Base-by-base conservation (phyloP, 2,329 filamentous ascomycete species). In the Thermomyces lanuginosus region DNA sequence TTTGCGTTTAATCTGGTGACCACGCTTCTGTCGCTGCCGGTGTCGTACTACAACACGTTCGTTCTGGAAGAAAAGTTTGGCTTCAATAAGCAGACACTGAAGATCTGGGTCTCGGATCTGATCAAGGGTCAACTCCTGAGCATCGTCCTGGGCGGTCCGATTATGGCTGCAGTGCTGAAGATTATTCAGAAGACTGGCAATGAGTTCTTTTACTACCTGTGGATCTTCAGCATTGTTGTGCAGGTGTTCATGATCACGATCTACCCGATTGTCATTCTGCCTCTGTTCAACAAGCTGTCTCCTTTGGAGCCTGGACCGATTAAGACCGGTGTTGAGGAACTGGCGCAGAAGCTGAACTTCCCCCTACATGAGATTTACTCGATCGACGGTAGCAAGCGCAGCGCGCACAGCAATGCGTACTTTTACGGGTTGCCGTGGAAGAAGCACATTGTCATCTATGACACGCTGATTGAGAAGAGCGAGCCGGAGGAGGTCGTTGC, bases 361-460 rank as follows among this genome's bases (percentile, higher is more conserved):
- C 89, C 89, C 2, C 74, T 98, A 16, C 73, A 78, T 36, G 83
- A 95, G 48, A 68, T 98, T 22, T 82, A 92, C 48, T 84, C 95
- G 45, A 98, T 98, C 45, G 81, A 92, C 49, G 82, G 81, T 26
- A 84, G 77, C 60, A 86, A 86, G 63, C 69, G 81, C 42, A 82
- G 76, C 48, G 77, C 79, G 13, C 81, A 92, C 58, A 83, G 76
- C 58, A 92, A 92, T 47, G 80, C 81, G 11, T 92, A 91, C 58
- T 98, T 98, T 61, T 93, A 91, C 44, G 89, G 89, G 34, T 69
- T 98, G 30, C 89, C 89, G 21, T 98, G 86, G 84, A 93, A 93
- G 69, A 95, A 95, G 69, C 91, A 95, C 63, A 98, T 98, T 61
- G 89, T 98, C 46, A 91, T 98, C 48, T 98, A 92, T 52, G 89